Conservation (phyloP, 1,284 basidiomycete species). For the Trichosporon sp. region DNA sequence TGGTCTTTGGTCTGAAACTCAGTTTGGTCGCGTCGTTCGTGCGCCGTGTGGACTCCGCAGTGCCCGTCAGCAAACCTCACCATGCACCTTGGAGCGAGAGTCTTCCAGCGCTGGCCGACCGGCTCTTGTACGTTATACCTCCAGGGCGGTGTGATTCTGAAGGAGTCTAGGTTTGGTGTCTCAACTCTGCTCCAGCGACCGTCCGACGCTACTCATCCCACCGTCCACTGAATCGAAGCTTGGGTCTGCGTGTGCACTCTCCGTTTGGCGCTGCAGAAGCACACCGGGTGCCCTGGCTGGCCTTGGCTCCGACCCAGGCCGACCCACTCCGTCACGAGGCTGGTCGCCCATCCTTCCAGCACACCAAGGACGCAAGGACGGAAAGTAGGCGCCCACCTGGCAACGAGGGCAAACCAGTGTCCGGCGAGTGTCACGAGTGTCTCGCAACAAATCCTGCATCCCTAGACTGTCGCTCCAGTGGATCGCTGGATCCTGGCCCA, state of each 20-base stretch:
- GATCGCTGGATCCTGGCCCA: conserved; percentile 4
- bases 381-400: neutral
- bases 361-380: neutral
- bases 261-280: neutral
- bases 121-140: neutral
- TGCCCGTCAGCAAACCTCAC: neutral
- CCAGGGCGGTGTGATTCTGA: conserved; percentile 9
- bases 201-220: neutral
- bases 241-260: neutral
- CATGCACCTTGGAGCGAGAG: neutral
- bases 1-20: conserved; percentile 12
- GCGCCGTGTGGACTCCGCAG: neutral
- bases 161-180: conserved; percentile 7
- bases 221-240: neutral
- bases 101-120: neutral
- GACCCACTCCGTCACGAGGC: neutral
- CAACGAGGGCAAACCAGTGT: neutral
- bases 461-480: neutral
- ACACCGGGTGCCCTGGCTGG: neutral
- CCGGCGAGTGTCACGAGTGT: neutral
- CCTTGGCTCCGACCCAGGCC: neutral
- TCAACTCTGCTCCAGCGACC: neutral
- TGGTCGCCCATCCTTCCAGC: neutral
- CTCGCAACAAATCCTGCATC: neutral
- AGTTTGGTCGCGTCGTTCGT: neutral